Conservation (phyloP, 768 basidiomycete species). For the Dacryopinax primogenitus region DNA sequence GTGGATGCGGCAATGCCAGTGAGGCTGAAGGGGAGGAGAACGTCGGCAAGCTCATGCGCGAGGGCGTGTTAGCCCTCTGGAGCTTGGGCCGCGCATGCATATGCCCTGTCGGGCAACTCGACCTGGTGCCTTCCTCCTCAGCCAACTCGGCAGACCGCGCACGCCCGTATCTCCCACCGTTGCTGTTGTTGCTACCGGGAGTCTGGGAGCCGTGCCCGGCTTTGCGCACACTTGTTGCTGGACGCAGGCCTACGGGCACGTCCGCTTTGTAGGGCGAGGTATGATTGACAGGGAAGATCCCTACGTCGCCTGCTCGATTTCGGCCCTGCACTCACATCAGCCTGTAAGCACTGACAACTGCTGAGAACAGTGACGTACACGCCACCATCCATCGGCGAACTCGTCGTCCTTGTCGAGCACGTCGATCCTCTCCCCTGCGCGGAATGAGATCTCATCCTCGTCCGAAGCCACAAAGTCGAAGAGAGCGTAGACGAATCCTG, state of each 20-base stretch:
- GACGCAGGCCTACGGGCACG: not conserved
- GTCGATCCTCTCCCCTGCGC: constrained; percentile 29
- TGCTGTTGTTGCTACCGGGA: not conserved
- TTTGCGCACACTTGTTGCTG: not conserved
- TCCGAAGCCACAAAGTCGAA: constrained; percentile 32
- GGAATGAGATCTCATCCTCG: constrained; percentile 33
- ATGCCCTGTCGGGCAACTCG: not conserved
- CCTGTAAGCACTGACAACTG: not conserved
- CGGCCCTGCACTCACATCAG: constrained; percentile 50
- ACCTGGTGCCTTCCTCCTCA: not conserved
- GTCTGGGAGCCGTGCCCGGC: not conserved
- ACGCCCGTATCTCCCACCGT: not conserved
- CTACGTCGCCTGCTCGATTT: constrained; percentile 66
- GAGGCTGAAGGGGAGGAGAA: not conserved
- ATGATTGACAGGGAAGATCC: constrained; percentile 84
- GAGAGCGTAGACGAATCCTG: constrained; percentile 18
- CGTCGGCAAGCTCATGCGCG: not conserved
- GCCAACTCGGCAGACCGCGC: not conserved
- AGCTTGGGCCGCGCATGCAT: not conserved
- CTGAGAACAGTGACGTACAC: constrained; percentile 23
- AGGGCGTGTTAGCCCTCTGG: not conserved
- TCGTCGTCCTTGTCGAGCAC: constrained; percentile 34
- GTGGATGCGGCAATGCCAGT: not conserved
- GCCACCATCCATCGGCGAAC: constrained; percentile 36
- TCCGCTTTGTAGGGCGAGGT: constrained; percentile 44